phyloP scores from a whole-genome alignment of 2,329 filamentous ascomycete species.

The Neocucurbitaria cava region DNA sequence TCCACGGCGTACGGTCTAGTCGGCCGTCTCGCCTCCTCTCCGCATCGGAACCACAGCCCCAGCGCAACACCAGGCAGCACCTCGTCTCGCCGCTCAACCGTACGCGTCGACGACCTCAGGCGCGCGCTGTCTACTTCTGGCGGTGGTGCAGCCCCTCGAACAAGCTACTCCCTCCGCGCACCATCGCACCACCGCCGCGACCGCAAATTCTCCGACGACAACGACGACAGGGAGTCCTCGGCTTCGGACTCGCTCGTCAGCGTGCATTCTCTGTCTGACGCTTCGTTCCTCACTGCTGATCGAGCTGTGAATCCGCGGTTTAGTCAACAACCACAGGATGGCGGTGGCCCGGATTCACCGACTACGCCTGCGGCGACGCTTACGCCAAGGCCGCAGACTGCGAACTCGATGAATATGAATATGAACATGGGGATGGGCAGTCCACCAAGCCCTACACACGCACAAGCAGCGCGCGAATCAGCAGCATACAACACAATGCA shows the following conservation, averaged over 20 bases:
- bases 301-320: slow-evolving; percentile 7
- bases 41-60: slow-evolving; percentile 37
- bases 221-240: slow-evolving; percentile 55
- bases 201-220: slow-evolving; percentile 51
- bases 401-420: slow-evolving; percentile 3
- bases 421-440: no score
- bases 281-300: slow-evolving; percentile 55
- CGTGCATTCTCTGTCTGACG: slow-evolving; percentile 72
- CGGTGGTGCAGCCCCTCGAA: slow-evolving; percentile 31
- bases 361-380: slow-evolving; percentile 32
- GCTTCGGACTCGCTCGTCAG: slow-evolving; percentile 74
- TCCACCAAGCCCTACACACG: slow-evolving; percentile 8
- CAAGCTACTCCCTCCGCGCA: slow-evolving; percentile 37
- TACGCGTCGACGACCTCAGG: slow-evolving; percentile 57
- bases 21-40: slow-evolving; percentile 37
- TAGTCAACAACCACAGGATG: not conserved
- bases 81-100: slow-evolving; percentile 47
- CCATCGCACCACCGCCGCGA: slow-evolving; percentile 29
- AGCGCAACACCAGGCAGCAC: slow-evolving; percentile 43
- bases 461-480: slow-evolving; percentile 15
- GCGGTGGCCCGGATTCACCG: not conserved
- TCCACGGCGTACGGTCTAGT: slow-evolving; percentile 46
- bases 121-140: slow-evolving; percentile 51
- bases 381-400: slow-evolving; percentile 25
- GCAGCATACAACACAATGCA: slow-evolving; percentile 23